These are phyloP conservation scores for Phaeosphaeria sp. DNA, from an alignment of 2,329 filamentous ascomycete genomes.

Conservation along the genomic window DNA sequence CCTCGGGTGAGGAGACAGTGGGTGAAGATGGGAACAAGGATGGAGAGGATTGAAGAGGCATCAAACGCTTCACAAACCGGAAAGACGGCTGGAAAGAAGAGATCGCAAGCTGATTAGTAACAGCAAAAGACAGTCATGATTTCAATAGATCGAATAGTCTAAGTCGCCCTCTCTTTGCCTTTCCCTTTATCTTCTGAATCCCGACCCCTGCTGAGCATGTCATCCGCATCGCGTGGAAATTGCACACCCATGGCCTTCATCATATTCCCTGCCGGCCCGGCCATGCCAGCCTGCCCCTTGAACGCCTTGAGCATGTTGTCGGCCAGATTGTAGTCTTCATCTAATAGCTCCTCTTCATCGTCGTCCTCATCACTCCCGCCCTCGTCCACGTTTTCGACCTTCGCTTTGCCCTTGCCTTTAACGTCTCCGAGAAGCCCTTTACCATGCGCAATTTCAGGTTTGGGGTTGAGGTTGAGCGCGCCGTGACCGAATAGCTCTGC, in stretches of 20 bases:
- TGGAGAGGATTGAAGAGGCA: too few relatives aligned
- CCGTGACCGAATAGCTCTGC: conserved; percentile 73
- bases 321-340: conserved; percentile 86
- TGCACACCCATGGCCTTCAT: conserved; percentile 84
- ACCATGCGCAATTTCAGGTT: conserved; percentile 16
- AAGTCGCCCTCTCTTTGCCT: not conserved
- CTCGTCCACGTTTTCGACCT: conserved; percentile 12
- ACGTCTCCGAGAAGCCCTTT: conserved; percentile 6
- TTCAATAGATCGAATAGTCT: not conserved
- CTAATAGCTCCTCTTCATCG: conserved; percentile 61
- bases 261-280: conserved; percentile 87
- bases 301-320: conserved; percentile 93
- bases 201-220: conserved; percentile 37
- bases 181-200: not conserved
- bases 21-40: too few relatives aligned
- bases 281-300: conserved; percentile 84
- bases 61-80: too few relatives aligned
- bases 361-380: conserved; percentile 47
- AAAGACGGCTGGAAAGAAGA: too few relatives aligned
- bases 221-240: conserved; percentile 79
- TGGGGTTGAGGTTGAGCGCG: conserved; percentile 60
- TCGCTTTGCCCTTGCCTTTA: conserved; percentile 28
- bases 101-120: not conserved
- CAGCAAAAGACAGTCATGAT: not conserved
- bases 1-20: not conserved